These are phyloP conservation scores for Metschnikowia continentalis DNA, from an alignment of 805 yeast genomes.

Conservation along the genomic window DNA sequence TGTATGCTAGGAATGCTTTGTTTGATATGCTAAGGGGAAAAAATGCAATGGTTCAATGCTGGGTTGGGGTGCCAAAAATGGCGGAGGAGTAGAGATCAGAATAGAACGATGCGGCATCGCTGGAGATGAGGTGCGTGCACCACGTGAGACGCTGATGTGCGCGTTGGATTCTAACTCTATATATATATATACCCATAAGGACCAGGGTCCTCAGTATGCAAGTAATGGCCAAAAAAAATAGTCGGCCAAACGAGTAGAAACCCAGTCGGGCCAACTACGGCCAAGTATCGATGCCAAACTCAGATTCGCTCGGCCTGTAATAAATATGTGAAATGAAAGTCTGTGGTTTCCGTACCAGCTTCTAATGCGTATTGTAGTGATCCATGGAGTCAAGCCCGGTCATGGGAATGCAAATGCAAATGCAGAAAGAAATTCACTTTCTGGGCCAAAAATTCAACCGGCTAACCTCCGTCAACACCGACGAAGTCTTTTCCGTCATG, in stretches of 20 bases:
- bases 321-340: not conserved
- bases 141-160: slow-evolving; percentile 2
- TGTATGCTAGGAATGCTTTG: not conserved
- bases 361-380: not conserved
- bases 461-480: slow-evolving; percentile 18
- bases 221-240: not conserved
- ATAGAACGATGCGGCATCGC: not conserved
- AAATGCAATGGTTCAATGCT: not conserved
- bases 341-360: not conserved
- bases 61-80: not conserved
- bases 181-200: not conserved
- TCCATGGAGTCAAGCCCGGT: not conserved
- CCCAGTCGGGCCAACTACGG: no score
- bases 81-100: not conserved
- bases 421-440: not conserved
- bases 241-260: not conserved
- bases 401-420: not conserved
- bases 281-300: not conserved
- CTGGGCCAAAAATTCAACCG: slow-evolving; percentile 17
- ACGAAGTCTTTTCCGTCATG: slow-evolving; percentile 15
- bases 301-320: not conserved
- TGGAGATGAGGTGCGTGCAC: slow-evolving; percentile 5
- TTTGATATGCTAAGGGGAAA: not conserved
- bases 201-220: slow-evolving; percentile 2
- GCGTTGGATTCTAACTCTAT: slow-evolving; percentile 3